Conservation (phyloP, 495 filamentous ascomycete genomes). For the Podospora fimiseda region DNA sequence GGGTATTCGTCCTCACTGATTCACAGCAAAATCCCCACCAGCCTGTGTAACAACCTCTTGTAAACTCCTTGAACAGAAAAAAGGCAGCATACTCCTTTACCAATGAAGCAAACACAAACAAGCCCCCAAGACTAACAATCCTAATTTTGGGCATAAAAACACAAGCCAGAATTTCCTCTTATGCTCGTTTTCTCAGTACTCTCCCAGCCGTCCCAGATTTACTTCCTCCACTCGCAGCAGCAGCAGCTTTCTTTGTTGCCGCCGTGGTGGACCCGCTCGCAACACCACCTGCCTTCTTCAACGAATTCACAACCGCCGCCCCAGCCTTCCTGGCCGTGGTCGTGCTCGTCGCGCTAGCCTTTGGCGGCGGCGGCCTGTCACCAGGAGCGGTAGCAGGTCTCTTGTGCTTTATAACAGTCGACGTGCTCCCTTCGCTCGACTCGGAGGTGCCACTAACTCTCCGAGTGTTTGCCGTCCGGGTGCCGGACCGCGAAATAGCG, state of each 20-base stretch:
- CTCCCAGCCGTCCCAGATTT: constrained; percentile 26
- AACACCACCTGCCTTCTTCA: constrained; percentile 31
- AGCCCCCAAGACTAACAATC: neutral
- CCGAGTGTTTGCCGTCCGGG: constrained; percentile 31
- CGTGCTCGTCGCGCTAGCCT: constrained; percentile 24
- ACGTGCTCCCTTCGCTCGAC: constrained; percentile 43
- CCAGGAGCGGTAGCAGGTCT: constrained; percentile 34
- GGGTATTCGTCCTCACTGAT: too few species aligned
- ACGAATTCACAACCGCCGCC: constrained; percentile 35
- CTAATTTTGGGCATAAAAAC: neutral
- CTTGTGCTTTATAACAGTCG: constrained; percentile 42
- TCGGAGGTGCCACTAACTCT: constrained; percentile 43
- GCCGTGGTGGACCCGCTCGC: constrained; percentile 27
- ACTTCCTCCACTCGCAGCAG: constrained; percentile 21
- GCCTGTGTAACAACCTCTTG: too few species aligned
- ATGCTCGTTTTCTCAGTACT: constrained; percentile 46
- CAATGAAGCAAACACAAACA: too few species aligned
- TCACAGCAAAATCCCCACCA: too few species aligned
- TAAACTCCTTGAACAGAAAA: neutral
- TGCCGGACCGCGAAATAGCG: constrained; percentile 27
- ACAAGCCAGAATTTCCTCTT: neutral
- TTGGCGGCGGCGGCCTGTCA: constrained; percentile 10
- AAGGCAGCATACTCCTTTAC: too few species aligned
- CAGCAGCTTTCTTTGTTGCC: constrained; percentile 31
- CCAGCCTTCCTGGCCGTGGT: constrained; percentile 13